Evolutionary conservation across 2,329 filamentous ascomycete species (phyloP), one percentile per base, ranked within the genome.

Genomic region (Didymosphaeria variabile): DNA sequence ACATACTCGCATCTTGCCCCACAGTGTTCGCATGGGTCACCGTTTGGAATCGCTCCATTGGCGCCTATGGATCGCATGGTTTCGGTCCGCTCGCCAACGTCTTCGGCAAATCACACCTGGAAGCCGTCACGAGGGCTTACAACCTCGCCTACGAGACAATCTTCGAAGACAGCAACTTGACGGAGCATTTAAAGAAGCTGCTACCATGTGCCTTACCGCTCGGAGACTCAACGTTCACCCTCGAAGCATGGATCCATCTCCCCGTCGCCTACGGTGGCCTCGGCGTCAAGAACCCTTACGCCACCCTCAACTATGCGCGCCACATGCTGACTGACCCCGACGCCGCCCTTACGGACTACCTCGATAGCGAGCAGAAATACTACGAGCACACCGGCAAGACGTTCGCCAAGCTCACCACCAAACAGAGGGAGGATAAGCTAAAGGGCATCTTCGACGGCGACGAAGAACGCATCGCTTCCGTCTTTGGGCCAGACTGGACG

Each of bases 211-310:
- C 38, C 10, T 38, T 34, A 5, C 31, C 32, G 1, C 42, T 59
- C 10, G 31, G 26, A 8, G 49, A 49, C 19, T 21, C 61, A 7
- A 26, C 62, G 26, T 54, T 66, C 42, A 31, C 59, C 4, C 52
- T 74, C 8, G 74, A 77, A 36, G 65, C 73, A 5, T 49, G 75
- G 26, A 65, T 75, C 57, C 70, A 72, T 57, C 65, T 76, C 1
- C 71, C 74, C 0, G 58, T 62, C 38, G 57, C 67, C 1, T 73
- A 69, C 34, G 73, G 74, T 40, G 74, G 73, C 19, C 64, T 77
- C 21, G 71, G 72, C 40, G 62, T 76, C 19, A 69, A 72, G 51
- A 77, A 70, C 58, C 72, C 73, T 2, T 71, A 70, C 57, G 59
- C 67, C 15, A 59, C 67, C 0, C 59, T 76, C 51, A 65, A 63